These are phyloP conservation scores for Vigna radiata DNA, from an alignment of 306 rosid genomes.

Conservation along the genomic window DNA sequence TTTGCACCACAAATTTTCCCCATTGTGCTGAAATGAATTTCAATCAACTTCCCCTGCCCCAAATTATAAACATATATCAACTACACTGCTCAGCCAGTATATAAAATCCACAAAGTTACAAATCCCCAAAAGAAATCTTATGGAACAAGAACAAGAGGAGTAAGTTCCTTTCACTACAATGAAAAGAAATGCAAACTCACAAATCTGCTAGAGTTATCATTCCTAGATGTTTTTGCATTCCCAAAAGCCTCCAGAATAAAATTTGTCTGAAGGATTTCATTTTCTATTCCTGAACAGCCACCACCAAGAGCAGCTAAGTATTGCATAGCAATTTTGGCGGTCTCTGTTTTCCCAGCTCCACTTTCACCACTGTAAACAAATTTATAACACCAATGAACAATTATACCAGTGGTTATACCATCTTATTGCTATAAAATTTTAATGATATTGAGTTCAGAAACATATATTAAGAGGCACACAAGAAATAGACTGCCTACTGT, in stretches of 20 bases:
- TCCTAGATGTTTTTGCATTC: constrained; percentile 88
- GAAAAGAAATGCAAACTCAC: constrained; percentile 66
- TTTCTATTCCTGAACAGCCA: constrained; percentile 68
- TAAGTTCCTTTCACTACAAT: constrained; percentile 16
- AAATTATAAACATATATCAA: constrained; percentile 42
- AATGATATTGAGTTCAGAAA: constrained; percentile 27
- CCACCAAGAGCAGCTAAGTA: constrained; percentile 86
- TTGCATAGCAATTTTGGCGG: constrained; percentile 87
- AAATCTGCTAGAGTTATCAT: constrained; percentile 92
- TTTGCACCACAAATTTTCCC: constrained; percentile 87
- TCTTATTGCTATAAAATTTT: neutral
- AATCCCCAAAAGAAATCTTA: constrained; percentile 26
- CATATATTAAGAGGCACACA: constrained; percentile 14
- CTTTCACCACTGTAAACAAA: constrained; percentile 85
- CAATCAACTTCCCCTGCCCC: constrained; percentile 90
- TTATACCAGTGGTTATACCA: constrained; percentile 12
- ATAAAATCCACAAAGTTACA: constrained; percentile 32
- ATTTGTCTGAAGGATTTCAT: constrained; percentile 73
- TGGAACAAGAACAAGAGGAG: constrained; percentile 29
- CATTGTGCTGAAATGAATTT: constrained; percentile 72
- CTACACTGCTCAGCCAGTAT: constrained; percentile 35
- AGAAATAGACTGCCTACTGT: constrained; percentile 36
- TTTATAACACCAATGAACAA: constrained; percentile 28
- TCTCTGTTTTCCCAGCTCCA: constrained; percentile 97
- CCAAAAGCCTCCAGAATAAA: constrained; percentile 92